Conservation (phyloP, 1,284 basidiomycete genomes). For the Sporisorium reilianum region DNA sequence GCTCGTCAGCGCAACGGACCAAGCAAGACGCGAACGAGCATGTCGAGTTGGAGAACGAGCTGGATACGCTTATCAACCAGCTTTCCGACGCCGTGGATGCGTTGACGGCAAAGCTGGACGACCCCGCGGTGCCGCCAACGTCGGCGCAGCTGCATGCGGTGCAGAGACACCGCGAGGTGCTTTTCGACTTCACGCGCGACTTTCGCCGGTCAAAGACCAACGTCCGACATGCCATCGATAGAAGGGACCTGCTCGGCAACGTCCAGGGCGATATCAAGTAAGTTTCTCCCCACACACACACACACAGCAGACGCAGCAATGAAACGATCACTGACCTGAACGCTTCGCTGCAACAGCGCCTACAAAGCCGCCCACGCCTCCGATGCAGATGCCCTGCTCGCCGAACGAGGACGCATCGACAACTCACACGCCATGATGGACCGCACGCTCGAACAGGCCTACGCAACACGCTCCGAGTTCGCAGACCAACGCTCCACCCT, state of each 20-base stretch:
- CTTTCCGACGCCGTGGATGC: conserved; percentile 50
- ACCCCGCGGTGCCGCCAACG: conserved; percentile 80
- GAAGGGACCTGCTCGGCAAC: conserved; percentile 87
- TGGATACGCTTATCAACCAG: conserved; percentile 82
- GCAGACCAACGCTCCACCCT: conserved; percentile 83
- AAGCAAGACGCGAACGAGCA: conserved; percentile 44
- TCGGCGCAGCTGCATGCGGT: conserved; percentile 88
- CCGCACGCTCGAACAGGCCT: conserved; percentile 91
- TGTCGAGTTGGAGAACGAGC: conserved; percentile 77
- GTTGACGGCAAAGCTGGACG: conserved; percentile 78
- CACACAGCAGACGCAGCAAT: too few species aligned
- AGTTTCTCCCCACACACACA: conserved; percentile 61
- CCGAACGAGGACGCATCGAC: conserved; percentile 89
- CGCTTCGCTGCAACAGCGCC: conserved; percentile 65
- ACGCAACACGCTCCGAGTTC: conserved; percentile 96
- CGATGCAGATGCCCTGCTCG: conserved; percentile 85
- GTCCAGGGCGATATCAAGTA: conserved; percentile 96
- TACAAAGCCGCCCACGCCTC: conserved; percentile 82
- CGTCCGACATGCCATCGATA: conserved; percentile 83
- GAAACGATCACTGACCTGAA: neutral
- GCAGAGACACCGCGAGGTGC: conserved; percentile 88
- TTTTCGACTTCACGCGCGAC: conserved; percentile 87
- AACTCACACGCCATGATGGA: conserved; percentile 95
- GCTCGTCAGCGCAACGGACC: neutral
- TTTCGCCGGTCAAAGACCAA: conserved; percentile 57